A percentile compares a stretch with the other conserved stretches of the same genome.
Evolutionary conservation across 805 yeast species (phyloP).

Genomic region (Saccharomycopsis javanensis): DNA sequence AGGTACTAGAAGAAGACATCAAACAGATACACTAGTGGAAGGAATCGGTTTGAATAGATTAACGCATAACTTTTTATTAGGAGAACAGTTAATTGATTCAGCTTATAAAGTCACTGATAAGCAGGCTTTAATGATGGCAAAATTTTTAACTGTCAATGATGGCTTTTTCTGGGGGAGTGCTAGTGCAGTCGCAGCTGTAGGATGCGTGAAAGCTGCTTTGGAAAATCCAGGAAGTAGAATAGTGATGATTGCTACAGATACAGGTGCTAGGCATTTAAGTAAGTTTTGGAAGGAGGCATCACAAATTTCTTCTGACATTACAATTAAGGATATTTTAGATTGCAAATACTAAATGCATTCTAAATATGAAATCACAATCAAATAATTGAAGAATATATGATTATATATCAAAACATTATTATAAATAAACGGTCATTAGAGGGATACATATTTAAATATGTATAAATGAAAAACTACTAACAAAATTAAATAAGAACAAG

Average conservation of each 20-base stretch:
- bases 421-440: background rate
- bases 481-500: background rate
- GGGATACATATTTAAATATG: background rate
- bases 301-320: slow-evolving; percentile 25
- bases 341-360: background rate
- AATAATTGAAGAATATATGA: background rate
- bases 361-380: background rate
- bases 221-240: slow-evolving; percentile 50
- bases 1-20: slow-evolving; percentile 91
- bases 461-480: too few relatives aligned
- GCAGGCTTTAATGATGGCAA: slow-evolving; percentile 85
- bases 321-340: slow-evolving; percentile 28
- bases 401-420: background rate
- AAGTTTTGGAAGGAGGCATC: slow-evolving; percentile 82
- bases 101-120: slow-evolving; percentile 71
- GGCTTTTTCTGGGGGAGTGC: slow-evolving; percentile 90
- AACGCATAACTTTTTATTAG: slow-evolving; percentile 70
- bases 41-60: slow-evolving; percentile 88
- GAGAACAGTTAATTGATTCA: slow-evolving; percentile 62
- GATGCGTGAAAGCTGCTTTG: slow-evolving; percentile 57
- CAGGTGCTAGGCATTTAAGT: slow-evolving; percentile 82
- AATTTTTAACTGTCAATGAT: slow-evolving; percentile 66
- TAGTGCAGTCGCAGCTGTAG: slow-evolving; percentile 90
- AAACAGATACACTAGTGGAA: slow-evolving; percentile 89
- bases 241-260: slow-evolving; percentile 84